Conservation (phyloP, 1,284 basidiomycete species). For the Fomes fomentarius region DNA sequence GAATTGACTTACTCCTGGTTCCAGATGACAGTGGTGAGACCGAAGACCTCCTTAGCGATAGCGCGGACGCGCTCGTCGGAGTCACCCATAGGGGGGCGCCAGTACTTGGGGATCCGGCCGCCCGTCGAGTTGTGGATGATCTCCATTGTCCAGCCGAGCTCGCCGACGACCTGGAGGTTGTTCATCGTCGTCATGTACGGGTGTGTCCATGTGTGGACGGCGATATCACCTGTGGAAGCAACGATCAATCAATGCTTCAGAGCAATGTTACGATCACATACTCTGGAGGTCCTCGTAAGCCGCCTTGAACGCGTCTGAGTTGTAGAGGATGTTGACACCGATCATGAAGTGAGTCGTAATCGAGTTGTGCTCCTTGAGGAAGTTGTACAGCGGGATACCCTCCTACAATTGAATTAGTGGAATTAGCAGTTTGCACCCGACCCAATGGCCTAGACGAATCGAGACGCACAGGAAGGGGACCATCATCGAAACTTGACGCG, state of each 20-base stretch:
- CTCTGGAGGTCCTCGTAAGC: conserved; percentile 51
- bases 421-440: not conserved
- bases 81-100: conserved; percentile 83
- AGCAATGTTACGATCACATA: no score
- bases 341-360: conserved; percentile 85
- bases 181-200: conserved; percentile 80
- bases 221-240: conserved; percentile 62
- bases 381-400: conserved; percentile 50
- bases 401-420: conserved; percentile 20
- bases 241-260: no score
- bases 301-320: conserved; percentile 55
- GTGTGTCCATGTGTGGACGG: conserved; percentile 82
- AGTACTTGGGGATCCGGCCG: conserved; percentile 71
- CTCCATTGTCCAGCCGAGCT: conserved; percentile 85
- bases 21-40: conserved; percentile 75
- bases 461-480: conserved; percentile 62
- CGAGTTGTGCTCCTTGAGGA: conserved; percentile 62
- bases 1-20: conserved; percentile 66
- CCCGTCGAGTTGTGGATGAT: conserved; percentile 83
- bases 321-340: conserved; percentile 66
- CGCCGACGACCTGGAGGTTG: conserved; percentile 71
- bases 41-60: conserved; percentile 75
- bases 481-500: conserved; percentile 78
- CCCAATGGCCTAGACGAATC: not conserved
- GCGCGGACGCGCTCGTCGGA: conserved; percentile 73